Base-by-base conservation (phyloP, 2,329 filamentous ascomycete genomes). In the Colletotrichum nymphaeae region DNA sequence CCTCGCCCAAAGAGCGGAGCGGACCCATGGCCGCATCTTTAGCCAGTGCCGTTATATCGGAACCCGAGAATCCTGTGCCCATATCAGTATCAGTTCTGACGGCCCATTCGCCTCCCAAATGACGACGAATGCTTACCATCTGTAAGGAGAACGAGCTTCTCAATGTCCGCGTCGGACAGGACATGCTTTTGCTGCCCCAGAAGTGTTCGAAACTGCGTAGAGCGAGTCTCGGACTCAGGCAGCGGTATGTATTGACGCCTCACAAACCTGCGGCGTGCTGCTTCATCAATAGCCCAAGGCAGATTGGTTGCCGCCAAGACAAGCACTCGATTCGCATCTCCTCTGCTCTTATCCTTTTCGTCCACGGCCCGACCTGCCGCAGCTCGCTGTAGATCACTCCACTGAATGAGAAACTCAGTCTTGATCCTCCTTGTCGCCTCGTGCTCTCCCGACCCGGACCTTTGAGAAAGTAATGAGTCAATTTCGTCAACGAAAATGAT, bases 401-500 rank as follows among this genome's bases (percentile, higher is more conserved):
- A 99, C 79, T 98, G 95, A 32, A 99, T 98, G 35, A 99, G 85
- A 78, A 99, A 99, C 80, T 99, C 97, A 0, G 97, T 99, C 84
- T 99, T 99, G 80, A 98, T 97, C 68, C 97, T 90, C 70, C 96
- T 89, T 0, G 95, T 97, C 1, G 97, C 95, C 83, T 99, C 97
- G 78, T 98, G 94, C 79, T 98, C 97, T 1, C 94, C 93, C 3
- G 92, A 92, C 0, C 94, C 94, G 7, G 93, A 94, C 64, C 97
- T 89, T 19, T 95, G 91, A 1, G 95, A 97, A 0, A 99, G 88
- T 0, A 99, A 86, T 0, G 95, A 98, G 81, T 99, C 97, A 75
- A 99, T 99, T 81, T 99, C 97, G 79, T 99, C 97, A 5, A 99
- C 95, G 77, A 99, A 99, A 72, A 99, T 98, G 80, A 99, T 98